Evolutionary conservation across 805 yeast genomes (phyloP).

Genomic region (Pichia sporocuriosa): DNA sequence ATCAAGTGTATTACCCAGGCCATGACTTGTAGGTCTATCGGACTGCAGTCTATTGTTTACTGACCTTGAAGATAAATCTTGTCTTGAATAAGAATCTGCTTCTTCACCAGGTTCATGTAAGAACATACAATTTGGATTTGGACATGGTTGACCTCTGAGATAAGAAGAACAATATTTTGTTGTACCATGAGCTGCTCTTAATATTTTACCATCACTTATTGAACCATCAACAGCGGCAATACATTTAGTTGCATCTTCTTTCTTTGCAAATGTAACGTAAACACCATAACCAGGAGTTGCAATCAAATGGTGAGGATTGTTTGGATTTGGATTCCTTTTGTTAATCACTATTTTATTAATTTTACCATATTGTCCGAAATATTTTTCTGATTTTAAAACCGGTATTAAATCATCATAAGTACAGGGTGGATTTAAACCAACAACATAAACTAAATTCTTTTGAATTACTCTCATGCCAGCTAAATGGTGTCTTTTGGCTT

Average conservation of each 20-base stretch:
- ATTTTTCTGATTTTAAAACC: conserved; percentile 79
- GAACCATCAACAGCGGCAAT: conserved; percentile 91
- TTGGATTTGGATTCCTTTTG: conserved; percentile 51
- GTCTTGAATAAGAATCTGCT: conserved; percentile 92
- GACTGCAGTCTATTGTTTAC: conserved; percentile 40
- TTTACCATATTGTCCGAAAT: conserved; percentile 98
- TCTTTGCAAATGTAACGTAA: conserved; percentile 85
- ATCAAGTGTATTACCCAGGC: conserved; percentile 27
- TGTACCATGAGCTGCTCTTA: conserved; percentile 96
- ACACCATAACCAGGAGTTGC: conserved; percentile 81
- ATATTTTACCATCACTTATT: conserved; percentile 79
- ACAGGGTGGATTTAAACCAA: conserved; percentile 85
- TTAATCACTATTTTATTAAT: conserved; percentile 91
- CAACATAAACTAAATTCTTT: conserved; percentile 92
- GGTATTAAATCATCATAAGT: conserved; percentile 81
- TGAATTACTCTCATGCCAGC: conserved; percentile 98
- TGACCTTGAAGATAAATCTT: conserved; percentile 73
- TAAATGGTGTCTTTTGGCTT: conserved; percentile 75
- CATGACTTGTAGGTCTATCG: conserved; percentile 31
- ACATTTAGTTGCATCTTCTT: conserved; percentile 93
- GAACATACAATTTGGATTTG: conserved; percentile 98
- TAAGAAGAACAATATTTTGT: conserved; percentile 98
- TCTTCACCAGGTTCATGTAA: conserved; percentile 99
- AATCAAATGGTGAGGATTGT: conserved; percentile 25
- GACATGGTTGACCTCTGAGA: conserved; percentile 91